Percentiles rank a stretch among this genome's conserved stretches.
Conservation (phyloP, 148 eudicot genomes). For the Agrostemma githago region DNA sequence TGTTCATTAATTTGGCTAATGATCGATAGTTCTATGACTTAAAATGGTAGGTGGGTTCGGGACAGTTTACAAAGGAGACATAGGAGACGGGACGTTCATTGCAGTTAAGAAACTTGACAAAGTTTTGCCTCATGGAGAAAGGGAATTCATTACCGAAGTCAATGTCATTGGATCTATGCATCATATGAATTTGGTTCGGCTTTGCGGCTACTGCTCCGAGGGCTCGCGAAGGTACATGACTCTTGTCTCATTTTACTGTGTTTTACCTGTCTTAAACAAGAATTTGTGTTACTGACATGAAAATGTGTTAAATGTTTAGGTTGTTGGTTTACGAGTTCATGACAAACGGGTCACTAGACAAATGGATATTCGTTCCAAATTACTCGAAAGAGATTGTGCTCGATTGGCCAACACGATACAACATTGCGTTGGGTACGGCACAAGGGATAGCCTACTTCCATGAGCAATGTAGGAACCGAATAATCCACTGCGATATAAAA, state of each 20-base stretch:
- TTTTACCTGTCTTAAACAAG: neutral
- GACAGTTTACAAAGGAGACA: conserved; percentile 78
- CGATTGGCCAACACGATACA: conserved; percentile 83
- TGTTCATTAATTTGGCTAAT: neutral
- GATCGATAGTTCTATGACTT: conserved; percentile 4
- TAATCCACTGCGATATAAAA: conserved; percentile 91
- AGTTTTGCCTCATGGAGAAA: conserved; percentile 88
- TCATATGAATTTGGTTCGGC: conserved; percentile 94
- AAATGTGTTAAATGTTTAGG: conserved; percentile 32
- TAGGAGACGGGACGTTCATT: conserved; percentile 65
- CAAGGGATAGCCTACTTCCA: conserved; percentile 94
- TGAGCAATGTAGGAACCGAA: conserved; percentile 83
- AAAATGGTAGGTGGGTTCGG: conserved; percentile 78
- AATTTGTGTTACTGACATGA: neutral
- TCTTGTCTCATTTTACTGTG: no score
- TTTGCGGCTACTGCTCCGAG: conserved; percentile 90
- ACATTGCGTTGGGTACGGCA: conserved; percentile 75
- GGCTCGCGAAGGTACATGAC: conserved; percentile 56
- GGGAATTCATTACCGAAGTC: conserved; percentile 86
- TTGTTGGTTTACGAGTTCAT: conserved; percentile 88
- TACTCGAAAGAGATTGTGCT: conserved; percentile 38
- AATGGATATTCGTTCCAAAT: conserved; percentile 79
- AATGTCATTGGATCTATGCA: conserved; percentile 94
- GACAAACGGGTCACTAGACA: conserved; percentile 91
- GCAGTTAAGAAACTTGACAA: conserved; percentile 93